Conservation (phyloP, 2,329 filamentous ascomycete genomes). For the Hymenoscyphus infarciens region DNA sequence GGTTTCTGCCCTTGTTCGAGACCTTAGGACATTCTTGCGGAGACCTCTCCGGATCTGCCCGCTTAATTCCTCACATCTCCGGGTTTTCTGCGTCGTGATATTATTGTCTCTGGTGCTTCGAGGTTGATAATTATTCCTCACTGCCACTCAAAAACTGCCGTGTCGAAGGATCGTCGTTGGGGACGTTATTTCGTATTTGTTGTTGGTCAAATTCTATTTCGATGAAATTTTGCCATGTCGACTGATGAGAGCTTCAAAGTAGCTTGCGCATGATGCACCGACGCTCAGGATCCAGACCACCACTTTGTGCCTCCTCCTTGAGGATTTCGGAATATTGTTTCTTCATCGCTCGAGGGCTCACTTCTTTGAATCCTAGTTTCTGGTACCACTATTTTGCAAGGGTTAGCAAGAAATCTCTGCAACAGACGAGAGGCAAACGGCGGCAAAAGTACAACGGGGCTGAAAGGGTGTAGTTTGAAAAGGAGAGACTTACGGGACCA, state of each 20-base stretch:
- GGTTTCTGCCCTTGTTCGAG: not conserved
- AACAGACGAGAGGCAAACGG: not conserved
- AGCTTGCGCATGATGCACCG: constrained; percentile 31
- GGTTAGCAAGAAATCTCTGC: constrained; percentile 5
- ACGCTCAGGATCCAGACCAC: constrained; percentile 27
- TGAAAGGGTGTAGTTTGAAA: not conserved
- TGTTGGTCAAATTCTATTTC: not conserved
- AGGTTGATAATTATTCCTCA: not conserved
- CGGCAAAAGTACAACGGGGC: not conserved
- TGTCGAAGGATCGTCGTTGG: not conserved
- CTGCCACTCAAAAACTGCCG: not conserved
- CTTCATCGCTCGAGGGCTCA: constrained; percentile 26
- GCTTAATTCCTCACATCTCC: not conserved
- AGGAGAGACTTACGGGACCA: constrained; percentile 20
- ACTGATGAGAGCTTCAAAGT: constrained; percentile 17
- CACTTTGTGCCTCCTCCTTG: constrained; percentile 25
- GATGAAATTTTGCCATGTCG: not conserved
- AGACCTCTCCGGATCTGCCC: not conserved
- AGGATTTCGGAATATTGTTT: constrained; percentile 26
- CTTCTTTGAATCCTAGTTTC: constrained; percentile 30
- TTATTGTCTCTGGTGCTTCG: not conserved
- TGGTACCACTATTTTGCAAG: constrained; percentile 26
- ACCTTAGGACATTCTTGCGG: not conserved
- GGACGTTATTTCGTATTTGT: not conserved
- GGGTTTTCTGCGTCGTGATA: not conserved